A percentile compares a stretch with the other conserved stretches of the same genome.
These are phyloP conservation scores for Calonectria leucothoes DNA, from an alignment of 2,329 filamentous ascomycete genomes.

Conservation along the genomic window DNA sequence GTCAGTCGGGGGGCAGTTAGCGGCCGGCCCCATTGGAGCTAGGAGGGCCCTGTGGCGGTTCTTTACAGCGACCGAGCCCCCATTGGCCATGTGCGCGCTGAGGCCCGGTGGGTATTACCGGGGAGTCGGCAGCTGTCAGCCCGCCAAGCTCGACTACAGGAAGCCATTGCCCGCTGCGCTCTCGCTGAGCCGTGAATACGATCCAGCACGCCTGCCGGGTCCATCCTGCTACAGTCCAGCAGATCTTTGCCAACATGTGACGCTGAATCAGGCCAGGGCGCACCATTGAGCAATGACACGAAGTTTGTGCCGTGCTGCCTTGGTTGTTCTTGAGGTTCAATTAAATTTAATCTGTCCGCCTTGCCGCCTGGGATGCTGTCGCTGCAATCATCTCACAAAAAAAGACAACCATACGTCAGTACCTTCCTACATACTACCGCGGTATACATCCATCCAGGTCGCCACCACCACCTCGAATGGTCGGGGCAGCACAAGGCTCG, in stretches of 20 bases:
- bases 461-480: no score
- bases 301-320: neutral
- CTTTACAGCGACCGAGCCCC: neutral
- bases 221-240: neutral
- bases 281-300: neutral
- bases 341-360: neutral
- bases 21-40: neutral
- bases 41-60: neutral
- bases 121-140: slow-evolving; percentile 20
- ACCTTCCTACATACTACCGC: no score
- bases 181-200: neutral
- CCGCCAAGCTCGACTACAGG: slow-evolving; percentile 1
- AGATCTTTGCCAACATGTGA: slow-evolving; percentile 7
- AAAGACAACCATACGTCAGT: no score
- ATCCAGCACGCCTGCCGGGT: neutral
- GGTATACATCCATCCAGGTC: no score
- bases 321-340: neutral
- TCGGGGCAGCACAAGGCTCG: neutral
- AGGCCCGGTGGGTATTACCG: slow-evolving; percentile 7
- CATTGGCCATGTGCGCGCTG: slow-evolving; percentile 8
- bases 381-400: neutral
- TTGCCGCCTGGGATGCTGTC: neutral
- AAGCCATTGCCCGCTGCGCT: neutral
- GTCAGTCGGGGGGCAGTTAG: slow-evolving; percentile 7
- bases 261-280: neutral